These are phyloP conservation scores for Lachancea fermentati DNA, from an alignment of 805 yeast species.

Conservation along the genomic window DNA sequence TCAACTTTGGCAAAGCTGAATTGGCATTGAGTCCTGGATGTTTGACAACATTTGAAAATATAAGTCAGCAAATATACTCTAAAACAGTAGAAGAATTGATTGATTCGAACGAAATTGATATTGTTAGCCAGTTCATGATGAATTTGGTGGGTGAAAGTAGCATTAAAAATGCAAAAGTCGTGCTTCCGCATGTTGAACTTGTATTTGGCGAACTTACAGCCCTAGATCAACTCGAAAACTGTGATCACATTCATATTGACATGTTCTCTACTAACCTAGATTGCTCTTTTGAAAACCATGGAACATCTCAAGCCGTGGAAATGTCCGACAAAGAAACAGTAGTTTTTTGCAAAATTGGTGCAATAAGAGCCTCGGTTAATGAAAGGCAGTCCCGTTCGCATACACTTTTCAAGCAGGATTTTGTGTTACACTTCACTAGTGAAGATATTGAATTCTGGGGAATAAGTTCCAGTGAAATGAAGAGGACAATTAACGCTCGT, in stretches of 20 bases:
- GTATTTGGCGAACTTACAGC: neutral
- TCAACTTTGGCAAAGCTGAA: slow-evolving; percentile 41
- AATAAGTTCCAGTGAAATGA: slow-evolving; percentile 14
- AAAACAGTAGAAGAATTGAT: slow-evolving; percentile 44
- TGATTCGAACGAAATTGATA: slow-evolving; percentile 60
- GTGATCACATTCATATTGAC: neutral
- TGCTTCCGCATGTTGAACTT: slow-evolving; percentile 2
- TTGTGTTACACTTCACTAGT: slow-evolving; percentile 22
- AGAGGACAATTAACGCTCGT: slow-evolving; percentile 25
- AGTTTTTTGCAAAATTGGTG: neutral
- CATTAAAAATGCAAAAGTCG: neutral
- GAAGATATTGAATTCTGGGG: slow-evolving; percentile 31
- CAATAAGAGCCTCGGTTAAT: neutral
- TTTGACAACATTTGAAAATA: slow-evolving; percentile 9
- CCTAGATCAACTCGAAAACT: neutral
- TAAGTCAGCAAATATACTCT: slow-evolving; percentile 33
- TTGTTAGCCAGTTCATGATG: slow-evolving; percentile 41
- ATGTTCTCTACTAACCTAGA: neutral
- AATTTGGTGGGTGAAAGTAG: neutral
- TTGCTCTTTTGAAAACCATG: neutral
- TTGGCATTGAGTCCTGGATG: slow-evolving; percentile 3
- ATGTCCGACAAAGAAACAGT: neutral
- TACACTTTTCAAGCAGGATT: neutral
- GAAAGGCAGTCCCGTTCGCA: neutral
- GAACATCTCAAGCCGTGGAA: neutral